Conservation (phyloP, 495 filamentous ascomycete species). For the Penicillium arizonense region DNA sequence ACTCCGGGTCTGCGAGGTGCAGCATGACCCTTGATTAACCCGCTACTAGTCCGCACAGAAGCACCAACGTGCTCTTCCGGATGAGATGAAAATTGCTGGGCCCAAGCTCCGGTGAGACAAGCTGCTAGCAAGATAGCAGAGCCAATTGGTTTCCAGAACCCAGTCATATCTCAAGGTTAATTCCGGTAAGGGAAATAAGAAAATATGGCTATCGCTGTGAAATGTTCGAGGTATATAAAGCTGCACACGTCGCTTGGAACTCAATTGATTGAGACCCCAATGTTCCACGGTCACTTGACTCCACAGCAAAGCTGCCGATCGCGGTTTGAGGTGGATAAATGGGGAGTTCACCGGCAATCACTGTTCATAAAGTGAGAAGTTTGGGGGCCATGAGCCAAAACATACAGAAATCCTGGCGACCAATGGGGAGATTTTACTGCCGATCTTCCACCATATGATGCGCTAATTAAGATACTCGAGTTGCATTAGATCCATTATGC, state of each 20-base stretch:
- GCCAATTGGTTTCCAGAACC: not conserved
- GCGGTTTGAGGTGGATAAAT: not conserved
- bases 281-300: not conserved
- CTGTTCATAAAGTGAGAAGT: not conserved
- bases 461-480: not conserved
- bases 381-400: not conserved
- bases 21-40: slow-evolving; percentile 45
- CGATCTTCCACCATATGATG: not conserved
- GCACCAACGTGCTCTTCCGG: slow-evolving; percentile 1
- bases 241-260: not conserved
- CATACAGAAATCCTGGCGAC: not conserved
- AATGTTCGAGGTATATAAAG: not conserved
- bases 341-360: not conserved
- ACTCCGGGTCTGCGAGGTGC: slow-evolving; percentile 36
- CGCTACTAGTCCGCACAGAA: slow-evolving; percentile 24
- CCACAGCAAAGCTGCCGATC: not conserved
- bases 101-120: not conserved
- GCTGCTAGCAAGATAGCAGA: not conserved
- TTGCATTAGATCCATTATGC: not conserved
- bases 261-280: no score
- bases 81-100: not conserved
- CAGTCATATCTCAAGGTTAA: not conserved
- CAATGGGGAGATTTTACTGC: not conserved
- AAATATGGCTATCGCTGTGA: not conserved
- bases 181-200: not conserved